Evolutionary conservation across 2,329 filamentous ascomycete species (phyloP).

Genomic region (Thelonectria discophora): DNA sequence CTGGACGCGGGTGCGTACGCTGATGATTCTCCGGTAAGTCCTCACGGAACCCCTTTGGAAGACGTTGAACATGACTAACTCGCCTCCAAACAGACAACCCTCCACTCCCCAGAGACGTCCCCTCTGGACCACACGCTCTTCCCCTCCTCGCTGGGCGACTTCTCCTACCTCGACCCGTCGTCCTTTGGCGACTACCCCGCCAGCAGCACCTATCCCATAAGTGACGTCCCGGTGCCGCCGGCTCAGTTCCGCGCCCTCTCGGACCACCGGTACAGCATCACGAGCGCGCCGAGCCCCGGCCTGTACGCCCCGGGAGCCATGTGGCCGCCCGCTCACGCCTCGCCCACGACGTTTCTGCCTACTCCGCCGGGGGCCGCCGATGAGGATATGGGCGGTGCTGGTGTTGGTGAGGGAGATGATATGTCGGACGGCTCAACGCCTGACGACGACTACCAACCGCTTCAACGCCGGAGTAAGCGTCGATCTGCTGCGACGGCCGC

Average conservation of each 20-base stretch:
- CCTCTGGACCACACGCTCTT: conserved; percentile 40
- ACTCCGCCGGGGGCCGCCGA: conserved; percentile 36
- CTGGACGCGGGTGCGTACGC: conserved; percentile 32
- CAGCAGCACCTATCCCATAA: conserved; percentile 28
- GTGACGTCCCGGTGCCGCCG: conserved; percentile 29
- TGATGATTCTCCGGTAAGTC: conserved; percentile 34
- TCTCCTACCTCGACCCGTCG: conserved; percentile 37
- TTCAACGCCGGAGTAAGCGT: conserved; percentile 6
- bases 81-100: conserved; percentile 25
- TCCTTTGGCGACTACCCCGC: conserved; percentile 37
- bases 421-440: conserved; percentile 32
- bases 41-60: neutral
- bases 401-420: conserved; percentile 14
- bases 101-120: conserved; percentile 37
- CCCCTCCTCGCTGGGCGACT: conserved; percentile 36
- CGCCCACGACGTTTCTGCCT: conserved; percentile 36
- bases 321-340: conserved; percentile 40
- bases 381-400: neutral
- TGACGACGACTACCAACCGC: conserved; percentile 20
- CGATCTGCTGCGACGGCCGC: conserved; percentile 21
- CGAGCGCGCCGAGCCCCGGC: conserved; percentile 21
- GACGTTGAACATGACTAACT: neutral
- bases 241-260: conserved; percentile 35
- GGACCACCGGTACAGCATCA: conserved; percentile 35
- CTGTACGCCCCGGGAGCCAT: conserved; percentile 28